phyloP scores from a whole-genome alignment of 73 alveolate species.

The Urostyla sp. region DNA sequence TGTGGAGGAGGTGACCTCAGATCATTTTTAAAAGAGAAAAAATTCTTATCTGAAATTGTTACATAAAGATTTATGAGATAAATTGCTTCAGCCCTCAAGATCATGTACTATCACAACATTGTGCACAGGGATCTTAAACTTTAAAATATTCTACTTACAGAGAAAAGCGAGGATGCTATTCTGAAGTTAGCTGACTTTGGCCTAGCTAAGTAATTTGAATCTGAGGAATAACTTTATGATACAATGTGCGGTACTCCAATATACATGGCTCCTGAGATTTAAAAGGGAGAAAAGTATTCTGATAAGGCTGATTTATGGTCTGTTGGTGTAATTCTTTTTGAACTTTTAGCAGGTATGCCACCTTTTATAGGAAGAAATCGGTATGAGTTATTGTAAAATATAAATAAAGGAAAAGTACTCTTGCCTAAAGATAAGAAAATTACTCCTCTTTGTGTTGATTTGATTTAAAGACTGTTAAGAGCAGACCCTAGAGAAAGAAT shows the following conservation, averaged over 20 bases:
- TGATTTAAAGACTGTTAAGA: conserved; percentile 36
- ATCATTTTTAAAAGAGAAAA: conserved; percentile 13
- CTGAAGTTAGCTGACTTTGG: conserved; percentile 81
- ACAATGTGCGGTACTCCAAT: conserved; percentile 81
- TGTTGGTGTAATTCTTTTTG: conserved; percentile 72
- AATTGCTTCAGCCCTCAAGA: conserved; percentile 45
- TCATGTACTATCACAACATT: conserved; percentile 42
- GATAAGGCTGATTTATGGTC: conserved; percentile 81
- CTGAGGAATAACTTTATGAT: conserved; percentile 62
- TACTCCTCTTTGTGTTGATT: conserved; percentile 46
- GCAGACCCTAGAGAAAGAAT: conserved; percentile 64
- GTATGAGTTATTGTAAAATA: conserved; percentile 35
- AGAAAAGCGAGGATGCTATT: conserved; percentile 42
- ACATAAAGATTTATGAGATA: conserved; percentile 30
- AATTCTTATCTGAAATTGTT: background rate
- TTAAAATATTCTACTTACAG: conserved; percentile 66
- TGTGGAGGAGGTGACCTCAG: conserved; percentile 70
- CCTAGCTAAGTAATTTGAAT: conserved; percentile 47
- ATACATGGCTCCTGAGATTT: conserved; percentile 82
- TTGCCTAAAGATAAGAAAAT: conserved; percentile 46
- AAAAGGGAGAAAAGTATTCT: conserved; percentile 50
- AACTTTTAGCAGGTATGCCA: conserved; percentile 71
- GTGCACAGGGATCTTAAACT: conserved; percentile 77
- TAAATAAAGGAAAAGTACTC: conserved; percentile 36
- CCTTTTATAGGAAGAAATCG: conserved; percentile 60